phyloP scores from a whole-genome alignment of 164 flowering plant species.

The Malania oleifera region DNA sequence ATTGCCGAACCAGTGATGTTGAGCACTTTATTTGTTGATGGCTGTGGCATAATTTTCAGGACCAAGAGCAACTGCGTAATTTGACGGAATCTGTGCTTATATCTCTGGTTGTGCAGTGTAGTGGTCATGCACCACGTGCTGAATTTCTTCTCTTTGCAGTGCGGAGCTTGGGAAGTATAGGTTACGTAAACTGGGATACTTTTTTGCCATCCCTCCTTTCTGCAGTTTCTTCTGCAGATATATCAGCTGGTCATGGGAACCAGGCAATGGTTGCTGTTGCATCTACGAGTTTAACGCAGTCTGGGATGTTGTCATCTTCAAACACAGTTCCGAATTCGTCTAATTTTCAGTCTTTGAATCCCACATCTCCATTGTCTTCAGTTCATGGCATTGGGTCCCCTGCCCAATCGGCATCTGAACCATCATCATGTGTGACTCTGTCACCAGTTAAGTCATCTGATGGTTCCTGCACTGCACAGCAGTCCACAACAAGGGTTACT shows the following conservation, averaged over 20 bases:
- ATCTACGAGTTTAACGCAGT: constrained; percentile 43
- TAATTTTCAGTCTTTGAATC: constrained; percentile 64
- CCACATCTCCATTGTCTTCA: constrained; percentile 78
- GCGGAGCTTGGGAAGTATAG: constrained; percentile 65
- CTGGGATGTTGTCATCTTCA: constrained; percentile 48
- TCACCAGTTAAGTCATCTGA: constrained; percentile 74
- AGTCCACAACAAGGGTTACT: constrained; percentile 30
- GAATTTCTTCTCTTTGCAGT: constrained; percentile 89
- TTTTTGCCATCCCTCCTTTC: constrained; percentile 86
- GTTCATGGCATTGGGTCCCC: constrained; percentile 89
- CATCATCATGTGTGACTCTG: constrained; percentile 38
- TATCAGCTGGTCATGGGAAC: constrained; percentile 51
- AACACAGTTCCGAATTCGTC: constrained; percentile 37
- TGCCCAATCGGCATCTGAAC: constrained; percentile 57
- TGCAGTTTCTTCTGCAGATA: constrained; percentile 70
- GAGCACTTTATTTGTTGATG: constrained; percentile 10
- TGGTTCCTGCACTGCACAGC: constrained; percentile 36
- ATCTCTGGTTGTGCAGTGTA: constrained; percentile 79
- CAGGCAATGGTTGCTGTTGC: constrained; percentile 41
- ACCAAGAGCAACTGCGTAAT: constrained; percentile 76
- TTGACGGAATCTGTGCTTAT: constrained; percentile 83
- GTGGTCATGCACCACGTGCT: constrained; percentile 87
- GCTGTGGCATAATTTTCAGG: constrained; percentile 40
- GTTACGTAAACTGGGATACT: constrained; percentile 85
- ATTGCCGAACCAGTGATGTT: not conserved